Evolutionary conservation across 2,329 filamentous ascomycete species (phyloP).

Genomic region (Moelleriella libera): DNA sequence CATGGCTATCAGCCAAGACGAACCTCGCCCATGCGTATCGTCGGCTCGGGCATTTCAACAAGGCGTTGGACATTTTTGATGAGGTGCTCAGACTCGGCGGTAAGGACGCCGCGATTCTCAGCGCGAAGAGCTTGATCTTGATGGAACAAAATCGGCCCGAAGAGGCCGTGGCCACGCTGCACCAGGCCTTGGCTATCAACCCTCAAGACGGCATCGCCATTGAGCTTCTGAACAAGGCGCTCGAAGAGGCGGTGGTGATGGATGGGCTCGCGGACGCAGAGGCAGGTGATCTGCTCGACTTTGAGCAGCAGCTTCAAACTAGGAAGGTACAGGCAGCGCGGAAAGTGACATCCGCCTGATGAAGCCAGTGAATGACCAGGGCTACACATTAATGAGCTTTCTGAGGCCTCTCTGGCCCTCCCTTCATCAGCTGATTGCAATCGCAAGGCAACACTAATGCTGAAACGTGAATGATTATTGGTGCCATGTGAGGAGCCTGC

Average conservation of each 20-base stretch:
- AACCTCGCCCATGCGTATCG: constrained; percentile 85
- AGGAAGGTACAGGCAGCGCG: constrained; percentile 29
- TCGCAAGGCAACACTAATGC: too few species aligned
- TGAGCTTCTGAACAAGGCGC: constrained; percentile 59
- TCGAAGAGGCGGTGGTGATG: constrained; percentile 43
- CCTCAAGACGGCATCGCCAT: constrained; percentile 73
- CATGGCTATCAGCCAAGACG: constrained; percentile 71
- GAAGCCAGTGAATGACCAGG: too few species aligned
- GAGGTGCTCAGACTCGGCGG: constrained; percentile 72
- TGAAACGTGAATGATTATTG: too few species aligned
- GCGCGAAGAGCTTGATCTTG: constrained; percentile 70
- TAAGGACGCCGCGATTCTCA: constrained; percentile 66
- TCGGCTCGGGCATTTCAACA: constrained; percentile 51
- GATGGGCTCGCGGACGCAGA: constrained; percentile 31
- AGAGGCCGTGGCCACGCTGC: constrained; percentile 68
- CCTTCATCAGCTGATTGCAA: too few species aligned
- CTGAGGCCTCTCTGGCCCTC: too few species aligned
- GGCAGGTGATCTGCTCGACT: constrained; percentile 29
- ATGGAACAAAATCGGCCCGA: constrained; percentile 62
- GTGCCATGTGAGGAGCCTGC: too few species aligned
- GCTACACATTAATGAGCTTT: too few species aligned
- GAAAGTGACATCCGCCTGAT: constrained; percentile 11
- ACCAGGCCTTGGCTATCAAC: constrained; percentile 67
- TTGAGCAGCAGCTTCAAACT: constrained; percentile 37
- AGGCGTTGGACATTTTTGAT: constrained; percentile 71